Percentiles rank a stretch among this genome's conserved stretches.
Evolutionary conservation across 208 protist genomes (phyloP).

Genomic region (Acanthamoeba rhysodes): DNA sequence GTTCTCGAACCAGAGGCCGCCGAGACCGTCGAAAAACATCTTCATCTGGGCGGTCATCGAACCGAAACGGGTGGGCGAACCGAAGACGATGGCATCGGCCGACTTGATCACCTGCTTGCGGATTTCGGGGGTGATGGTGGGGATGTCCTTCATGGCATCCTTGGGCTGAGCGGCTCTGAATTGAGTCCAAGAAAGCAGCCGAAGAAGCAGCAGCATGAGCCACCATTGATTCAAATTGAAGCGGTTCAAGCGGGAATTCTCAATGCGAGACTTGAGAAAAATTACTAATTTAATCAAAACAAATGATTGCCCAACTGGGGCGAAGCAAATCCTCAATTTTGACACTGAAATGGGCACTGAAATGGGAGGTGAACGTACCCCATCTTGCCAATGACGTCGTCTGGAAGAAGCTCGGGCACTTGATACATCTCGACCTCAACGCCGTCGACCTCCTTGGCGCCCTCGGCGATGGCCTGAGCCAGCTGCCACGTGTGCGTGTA

Average conservation of each 20-base stretch:
- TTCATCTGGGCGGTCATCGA: slow-evolving; percentile 82
- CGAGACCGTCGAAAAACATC: slow-evolving; percentile 82
- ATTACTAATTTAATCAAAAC: neutral
- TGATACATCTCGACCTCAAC: slow-evolving; percentile 83
- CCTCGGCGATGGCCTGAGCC: slow-evolving; percentile 83
- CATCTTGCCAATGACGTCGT: slow-evolving; percentile 88
- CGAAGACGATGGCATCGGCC: slow-evolving; percentile 84
- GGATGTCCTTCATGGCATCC: slow-evolving; percentile 74
- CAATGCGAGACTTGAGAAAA: neutral
- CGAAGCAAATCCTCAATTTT: no score
- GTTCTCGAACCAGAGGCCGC: slow-evolving; percentile 81
- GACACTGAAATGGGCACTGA: no score
- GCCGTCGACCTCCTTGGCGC: slow-evolving; percentile 79
- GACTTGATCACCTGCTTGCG: slow-evolving; percentile 76
- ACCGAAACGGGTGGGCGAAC: slow-evolving; percentile 86
- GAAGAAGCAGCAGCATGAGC: neutral
- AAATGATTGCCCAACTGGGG: neutral
- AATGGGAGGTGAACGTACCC: neutral
- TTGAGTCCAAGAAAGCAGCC: neutral
- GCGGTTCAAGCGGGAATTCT: neutral
- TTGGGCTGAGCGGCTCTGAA: slow-evolving; percentile 37
- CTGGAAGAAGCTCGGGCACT: slow-evolving; percentile 86
- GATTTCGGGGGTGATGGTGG: slow-evolving; percentile 59
- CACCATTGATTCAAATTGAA: neutral
- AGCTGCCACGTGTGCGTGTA: slow-evolving; percentile 78